Percentiles rank a stretch among this genome's conserved stretches.
Conservation (phyloP, 2,329 filamentous ascomycete genomes). For the Botrytis sinoallii region DNA sequence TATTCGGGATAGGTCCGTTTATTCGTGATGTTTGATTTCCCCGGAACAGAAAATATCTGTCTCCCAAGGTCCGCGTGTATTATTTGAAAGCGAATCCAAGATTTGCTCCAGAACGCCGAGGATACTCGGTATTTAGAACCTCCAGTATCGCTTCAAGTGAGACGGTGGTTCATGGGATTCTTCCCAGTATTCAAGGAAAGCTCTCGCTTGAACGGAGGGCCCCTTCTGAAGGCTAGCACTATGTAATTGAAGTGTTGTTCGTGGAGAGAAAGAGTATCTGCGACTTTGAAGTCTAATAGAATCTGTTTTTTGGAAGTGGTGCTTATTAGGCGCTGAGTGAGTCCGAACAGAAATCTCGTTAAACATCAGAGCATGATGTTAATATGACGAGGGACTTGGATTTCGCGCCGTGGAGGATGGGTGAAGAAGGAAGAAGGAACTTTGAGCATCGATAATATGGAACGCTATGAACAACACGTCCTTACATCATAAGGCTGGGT, state of each 20-base stretch:
- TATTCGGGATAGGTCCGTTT: not conserved
- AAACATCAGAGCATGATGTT: not conserved
- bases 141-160: not conserved
- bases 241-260: not conserved
- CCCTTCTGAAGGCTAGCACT: not conserved
- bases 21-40: not conserved
- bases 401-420: not conserved
- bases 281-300: not conserved
- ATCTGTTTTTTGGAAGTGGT: no score
- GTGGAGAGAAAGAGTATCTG: not conserved
- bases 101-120: not conserved
- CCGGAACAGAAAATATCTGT: not conserved
- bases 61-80: not conserved
- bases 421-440: no score
- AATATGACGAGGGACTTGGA: not conserved
- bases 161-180: not conserved
- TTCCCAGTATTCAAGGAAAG: not conserved
- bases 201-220: not conserved
- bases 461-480: not conserved
- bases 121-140: not conserved
- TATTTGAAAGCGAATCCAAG: not conserved
- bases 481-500: not conserved
- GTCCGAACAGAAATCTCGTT: not conserved
- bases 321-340: not conserved
- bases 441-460: not conserved